Conservation (phyloP, 768 basidiomycete genomes). For the Russula sp. region DNA sequence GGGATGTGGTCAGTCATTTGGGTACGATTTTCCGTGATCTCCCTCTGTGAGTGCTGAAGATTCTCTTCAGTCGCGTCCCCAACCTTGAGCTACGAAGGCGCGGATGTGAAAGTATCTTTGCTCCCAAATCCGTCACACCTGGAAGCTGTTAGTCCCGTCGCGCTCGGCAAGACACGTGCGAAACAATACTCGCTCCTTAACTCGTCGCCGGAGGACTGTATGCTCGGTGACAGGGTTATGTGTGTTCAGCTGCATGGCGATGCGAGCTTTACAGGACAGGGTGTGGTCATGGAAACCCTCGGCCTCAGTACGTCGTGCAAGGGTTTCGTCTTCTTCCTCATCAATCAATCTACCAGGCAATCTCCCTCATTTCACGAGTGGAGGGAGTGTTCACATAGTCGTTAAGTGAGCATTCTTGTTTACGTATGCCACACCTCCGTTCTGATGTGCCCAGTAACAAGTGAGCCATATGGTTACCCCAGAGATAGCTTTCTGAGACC, state of each 20-base stretch:
- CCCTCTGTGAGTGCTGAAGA: neutral
- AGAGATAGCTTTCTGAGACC: neutral
- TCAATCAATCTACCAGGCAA: conserved; percentile 43
- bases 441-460: conserved; percentile 27
- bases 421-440: neutral
- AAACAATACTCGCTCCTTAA: conserved; percentile 82
- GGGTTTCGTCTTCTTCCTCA: neutral
- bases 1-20: conserved; percentile 86
- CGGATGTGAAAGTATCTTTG: conserved; percentile 60
- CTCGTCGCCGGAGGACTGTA: conserved; percentile 39
- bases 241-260: conserved; percentile 90
- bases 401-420: conserved; percentile 58
- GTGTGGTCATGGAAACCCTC: conserved; percentile 81
- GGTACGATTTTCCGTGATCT: conserved; percentile 33
- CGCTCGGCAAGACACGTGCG: conserved; percentile 82
- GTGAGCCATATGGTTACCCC: conserved; percentile 10
- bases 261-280: conserved; percentile 86
- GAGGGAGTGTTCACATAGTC: conserved; percentile 85
- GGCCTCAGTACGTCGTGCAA: conserved; percentile 56
- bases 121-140: conserved; percentile 77
- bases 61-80: conserved; percentile 52
- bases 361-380: conserved; percentile 85
- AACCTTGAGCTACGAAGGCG: conserved; percentile 47
- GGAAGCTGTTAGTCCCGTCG: conserved; percentile 85
- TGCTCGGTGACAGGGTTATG: conserved; percentile 64